phyloP scores from a whole-genome alignment of 306 rosid species.

The Alnus rubra region DNA sequence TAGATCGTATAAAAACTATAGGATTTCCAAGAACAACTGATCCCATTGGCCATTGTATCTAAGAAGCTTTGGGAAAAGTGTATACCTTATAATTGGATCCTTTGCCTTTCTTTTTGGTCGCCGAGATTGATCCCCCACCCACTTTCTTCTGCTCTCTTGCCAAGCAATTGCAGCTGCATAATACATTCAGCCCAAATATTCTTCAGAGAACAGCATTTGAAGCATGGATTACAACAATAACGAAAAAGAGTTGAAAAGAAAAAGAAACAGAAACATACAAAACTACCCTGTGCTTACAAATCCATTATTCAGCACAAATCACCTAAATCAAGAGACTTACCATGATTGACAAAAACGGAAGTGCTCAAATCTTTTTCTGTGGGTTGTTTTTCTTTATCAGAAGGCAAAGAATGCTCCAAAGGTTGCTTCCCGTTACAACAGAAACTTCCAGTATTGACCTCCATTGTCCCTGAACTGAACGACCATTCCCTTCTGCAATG shows the following conservation, averaged over 20 bases:
- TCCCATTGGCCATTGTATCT: neutral
- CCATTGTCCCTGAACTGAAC: conserved; percentile 57
- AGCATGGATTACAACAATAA: neutral
- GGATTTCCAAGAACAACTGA: conserved; percentile 7
- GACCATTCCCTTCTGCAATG: conserved; percentile 38
- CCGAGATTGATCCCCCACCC: conserved; percentile 73
- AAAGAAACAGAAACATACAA: neutral
- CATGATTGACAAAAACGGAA: conserved; percentile 68
- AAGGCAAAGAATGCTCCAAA: conserved; percentile 48
- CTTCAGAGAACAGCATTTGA: neutral
- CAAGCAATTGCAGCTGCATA: conserved; percentile 72
- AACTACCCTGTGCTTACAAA: neutral
- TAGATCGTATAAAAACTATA: neutral
- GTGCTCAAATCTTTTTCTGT: conserved; percentile 51
- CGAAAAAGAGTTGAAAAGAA: neutral
- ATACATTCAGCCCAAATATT: conserved; percentile 30
- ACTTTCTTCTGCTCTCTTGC: conserved; percentile 84
- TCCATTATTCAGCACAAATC: neutral
- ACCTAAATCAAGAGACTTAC: conserved; percentile 41
- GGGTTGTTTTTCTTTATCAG: conserved; percentile 50
- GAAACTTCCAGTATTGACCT: conserved; percentile 50
- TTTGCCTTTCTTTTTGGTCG: conserved; percentile 53
- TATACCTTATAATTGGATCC: conserved; percentile 84
- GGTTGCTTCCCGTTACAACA: conserved; percentile 52
- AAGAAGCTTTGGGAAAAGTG: conserved; percentile 3